A percentile compares a stretch with the other conserved stretches of the same genome.
Conservation (phyloP, 2,329 filamentous ascomycete genomes). For the Colletotrichum sp. region DNA sequence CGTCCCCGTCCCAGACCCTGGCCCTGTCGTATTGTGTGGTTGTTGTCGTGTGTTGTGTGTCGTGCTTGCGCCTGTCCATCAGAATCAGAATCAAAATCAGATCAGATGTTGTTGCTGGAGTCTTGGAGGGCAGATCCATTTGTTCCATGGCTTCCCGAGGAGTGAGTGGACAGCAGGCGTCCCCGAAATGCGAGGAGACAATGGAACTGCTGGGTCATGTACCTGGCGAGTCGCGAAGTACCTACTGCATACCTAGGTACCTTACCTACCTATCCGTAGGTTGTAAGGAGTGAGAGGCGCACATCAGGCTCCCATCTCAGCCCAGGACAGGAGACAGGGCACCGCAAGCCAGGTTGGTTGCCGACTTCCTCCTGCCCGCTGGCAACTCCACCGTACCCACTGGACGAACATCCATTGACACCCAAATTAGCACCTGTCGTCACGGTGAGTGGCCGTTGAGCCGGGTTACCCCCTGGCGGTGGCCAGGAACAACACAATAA, state of each 20-base stretch:
- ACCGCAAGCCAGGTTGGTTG: neutral
- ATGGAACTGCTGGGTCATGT: neutral
- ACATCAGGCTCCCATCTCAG: neutral
- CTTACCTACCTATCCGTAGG: too few relatives aligned
- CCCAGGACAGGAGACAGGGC: neutral
- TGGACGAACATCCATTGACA: neutral
- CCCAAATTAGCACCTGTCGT: conserved; percentile 18
- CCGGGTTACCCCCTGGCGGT: conserved; percentile 4
- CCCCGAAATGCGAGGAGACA: conserved; percentile 14
- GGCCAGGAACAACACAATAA: conserved; percentile 6
- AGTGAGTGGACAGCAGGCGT: neutral
- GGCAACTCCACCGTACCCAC: neutral
- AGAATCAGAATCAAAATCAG: neutral
- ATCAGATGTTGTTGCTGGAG: conserved; percentile 2
- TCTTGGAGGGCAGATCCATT: neutral
- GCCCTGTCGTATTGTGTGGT: neutral
- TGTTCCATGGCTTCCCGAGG: neutral
- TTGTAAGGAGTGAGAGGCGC: neutral
- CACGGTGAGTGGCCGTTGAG: conserved; percentile 12
- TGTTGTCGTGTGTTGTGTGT: neutral
- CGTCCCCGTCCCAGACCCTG: neutral
- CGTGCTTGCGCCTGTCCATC: neutral
- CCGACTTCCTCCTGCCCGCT: neutral
- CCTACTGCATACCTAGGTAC: neutral
- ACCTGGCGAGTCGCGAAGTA: neutral